Percentiles rank a stretch among this genome's conserved stretches.
Conservation (phyloP, 2,329 filamentous ascomycete species). For the Didymosphaeria variabile region DNA sequence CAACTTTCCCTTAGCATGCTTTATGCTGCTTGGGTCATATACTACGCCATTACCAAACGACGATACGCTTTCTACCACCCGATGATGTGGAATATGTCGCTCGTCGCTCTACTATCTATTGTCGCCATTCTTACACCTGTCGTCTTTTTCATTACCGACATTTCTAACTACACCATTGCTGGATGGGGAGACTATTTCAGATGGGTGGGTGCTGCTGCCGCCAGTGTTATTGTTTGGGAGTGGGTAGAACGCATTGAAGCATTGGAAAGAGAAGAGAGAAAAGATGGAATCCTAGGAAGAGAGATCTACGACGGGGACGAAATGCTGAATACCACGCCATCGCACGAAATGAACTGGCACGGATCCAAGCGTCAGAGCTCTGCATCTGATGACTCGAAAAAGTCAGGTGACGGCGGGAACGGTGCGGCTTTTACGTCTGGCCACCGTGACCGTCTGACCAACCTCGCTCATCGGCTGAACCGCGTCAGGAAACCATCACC, state of each 20-base stretch:
- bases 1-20: constrained; percentile 85
- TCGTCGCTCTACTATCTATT: constrained; percentile 81
- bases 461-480: constrained; percentile 39
- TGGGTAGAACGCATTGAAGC: constrained; percentile 97
- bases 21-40: constrained; percentile 93
- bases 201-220: constrained; percentile 94
- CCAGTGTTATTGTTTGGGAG: constrained; percentile 97
- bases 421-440: constrained; percentile 37
- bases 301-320: constrained; percentile 96
- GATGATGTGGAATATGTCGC: constrained; percentile 86
- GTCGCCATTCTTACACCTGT: constrained; percentile 86
- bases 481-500: constrained; percentile 40
- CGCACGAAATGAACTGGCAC: constrained; percentile 64
- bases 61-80: constrained; percentile 90
- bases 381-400: constrained; percentile 42
- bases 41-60: constrained; percentile 91
- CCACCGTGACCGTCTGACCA: constrained; percentile 34
- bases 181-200: constrained; percentile 95
- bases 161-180: constrained; percentile 83
- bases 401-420: constrained; percentile 40
- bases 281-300: constrained; percentile 88
- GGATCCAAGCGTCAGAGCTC: constrained; percentile 51
- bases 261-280: constrained; percentile 89
- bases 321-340: constrained; percentile 77
- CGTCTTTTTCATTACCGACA: constrained; percentile 92